Evolutionary conservation across 1,139 yeast genomes (phyloP), one percentile per base, ranked within the genome.

Genomic region (Saccharomycopsis crataegensis): DNA sequence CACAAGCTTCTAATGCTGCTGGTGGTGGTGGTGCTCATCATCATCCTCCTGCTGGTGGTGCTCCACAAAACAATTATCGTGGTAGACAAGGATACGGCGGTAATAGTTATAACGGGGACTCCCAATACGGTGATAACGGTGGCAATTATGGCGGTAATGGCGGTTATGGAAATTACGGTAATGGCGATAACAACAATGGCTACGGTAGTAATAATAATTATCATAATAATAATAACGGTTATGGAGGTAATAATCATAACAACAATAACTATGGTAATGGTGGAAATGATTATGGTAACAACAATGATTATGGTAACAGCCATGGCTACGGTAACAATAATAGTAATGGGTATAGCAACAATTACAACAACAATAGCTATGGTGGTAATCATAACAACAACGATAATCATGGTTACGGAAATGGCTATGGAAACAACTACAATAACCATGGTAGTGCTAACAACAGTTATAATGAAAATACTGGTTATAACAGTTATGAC

Each of bases 101-200:
- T n/a, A n/a, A 16, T 32, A 48, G 32, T 32, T 14, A 51, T 37
- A 57, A 54, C 45, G 49, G 46, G 38, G 28, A 55, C 44, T 58
- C 59, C 50, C 63, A 57, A 55, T 62, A 62, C 52, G 62, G 62
- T 46, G 64, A 63, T 48, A 66, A 69, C 62, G 67, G 71, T 58
- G 16, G n/a, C 31, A 40, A 50, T 17, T 32, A 36, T 8, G 44
- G 44, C 2, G 41, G 42, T 8, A 40, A 46, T 32, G 28, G 28
- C 4, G 28, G 28, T 22, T 22, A 22, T 22, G 28, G 28, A 42
- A 14, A 16, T 16, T n/a, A n/a, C 40, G 40, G 14, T 2, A 3
- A 36, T 5, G 40, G 14, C 5, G 5, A 22, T 37, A 32, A 46
- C 9, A 41, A 17, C 34, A 22, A 6, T 33, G 37, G 41, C 6